These are phyloP conservation scores for Pestalotiopsis sp. DNA, from an alignment of 2,329 filamentous ascomycete species.

Conservation along the genomic window DNA sequence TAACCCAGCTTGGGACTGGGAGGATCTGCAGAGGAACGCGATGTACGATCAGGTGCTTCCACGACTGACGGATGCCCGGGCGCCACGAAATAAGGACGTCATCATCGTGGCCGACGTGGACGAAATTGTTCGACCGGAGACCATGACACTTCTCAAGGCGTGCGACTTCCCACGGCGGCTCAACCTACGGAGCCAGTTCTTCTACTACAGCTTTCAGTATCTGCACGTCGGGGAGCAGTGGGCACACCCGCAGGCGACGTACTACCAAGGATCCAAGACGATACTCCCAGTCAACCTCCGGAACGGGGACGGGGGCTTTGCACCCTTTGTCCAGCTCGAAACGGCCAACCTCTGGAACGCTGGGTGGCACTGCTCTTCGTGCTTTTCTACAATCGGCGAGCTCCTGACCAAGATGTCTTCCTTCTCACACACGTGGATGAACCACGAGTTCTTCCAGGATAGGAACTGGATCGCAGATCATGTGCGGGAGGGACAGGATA, in stretches of 20 bases:
- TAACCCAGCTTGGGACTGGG: conserved; percentile 47
- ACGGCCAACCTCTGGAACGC: conserved; percentile 50
- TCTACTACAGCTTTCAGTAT: conserved; percentile 62
- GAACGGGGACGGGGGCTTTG: conserved; percentile 44
- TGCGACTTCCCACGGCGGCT: conserved; percentile 56
- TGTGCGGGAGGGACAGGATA: conserved; percentile 54
- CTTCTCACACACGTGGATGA: conserved; percentile 58
- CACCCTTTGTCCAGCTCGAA: conserved; percentile 41
- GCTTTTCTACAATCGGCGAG: conserved; percentile 58
- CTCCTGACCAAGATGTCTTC: conserved; percentile 58
- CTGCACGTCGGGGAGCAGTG: conserved; percentile 49
- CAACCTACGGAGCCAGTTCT: conserved; percentile 54
- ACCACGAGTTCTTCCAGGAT: conserved; percentile 50
- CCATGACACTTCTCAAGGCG: conserved; percentile 49
- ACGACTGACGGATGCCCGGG: conserved; percentile 40
- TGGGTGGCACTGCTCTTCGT: conserved; percentile 65
- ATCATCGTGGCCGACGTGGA: conserved; percentile 63
- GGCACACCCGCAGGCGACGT: conserved; percentile 63
- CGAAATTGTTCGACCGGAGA: conserved; percentile 58
- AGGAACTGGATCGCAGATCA: conserved; percentile 49
- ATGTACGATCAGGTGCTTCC: conserved; percentile 60
- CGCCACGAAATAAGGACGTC: conserved; percentile 53
- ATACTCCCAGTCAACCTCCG: conserved; percentile 57
- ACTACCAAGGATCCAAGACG: conserved; percentile 51
- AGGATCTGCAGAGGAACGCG: conserved; percentile 54